Conservation (phyloP, 2,329 filamentous ascomycete genomes). For the Ophiocordyceps camponoti-rufipedis region DNA sequence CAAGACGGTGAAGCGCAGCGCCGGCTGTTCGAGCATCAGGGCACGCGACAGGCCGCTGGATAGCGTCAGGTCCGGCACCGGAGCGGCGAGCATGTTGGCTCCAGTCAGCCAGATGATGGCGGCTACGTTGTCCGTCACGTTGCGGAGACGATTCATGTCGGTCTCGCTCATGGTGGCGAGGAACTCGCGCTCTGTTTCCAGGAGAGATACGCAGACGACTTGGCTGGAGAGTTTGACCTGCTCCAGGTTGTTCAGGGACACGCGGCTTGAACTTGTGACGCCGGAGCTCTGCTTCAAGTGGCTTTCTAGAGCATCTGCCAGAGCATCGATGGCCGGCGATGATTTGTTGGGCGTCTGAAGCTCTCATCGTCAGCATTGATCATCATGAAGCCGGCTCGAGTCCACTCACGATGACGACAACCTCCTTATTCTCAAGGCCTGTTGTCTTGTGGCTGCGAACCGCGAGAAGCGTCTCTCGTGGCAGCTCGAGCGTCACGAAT, state of each 20-base stretch:
- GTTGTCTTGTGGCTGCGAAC: neutral
- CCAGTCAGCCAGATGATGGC: neutral
- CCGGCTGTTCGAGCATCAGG: neutral
- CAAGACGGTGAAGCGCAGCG: neutral
- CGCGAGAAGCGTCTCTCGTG: neutral
- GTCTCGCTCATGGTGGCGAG: neutral
- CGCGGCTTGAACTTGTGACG: neutral
- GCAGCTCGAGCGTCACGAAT: neutral
- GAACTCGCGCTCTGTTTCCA: neutral
- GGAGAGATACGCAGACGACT: neutral
- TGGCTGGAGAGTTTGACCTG: neutral
- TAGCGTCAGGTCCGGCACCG: neutral
- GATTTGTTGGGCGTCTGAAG: neutral
- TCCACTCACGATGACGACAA: neutral
- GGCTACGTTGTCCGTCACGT: neutral
- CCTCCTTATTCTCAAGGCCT: neutral
- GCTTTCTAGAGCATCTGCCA: neutral
- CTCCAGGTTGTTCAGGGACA: neutral
- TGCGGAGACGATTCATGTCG: neutral
- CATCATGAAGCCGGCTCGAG: no score
- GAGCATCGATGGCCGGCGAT: neutral
- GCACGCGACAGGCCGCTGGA: neutral
- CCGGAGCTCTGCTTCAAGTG: neutral
- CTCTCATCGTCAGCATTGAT: neutral
- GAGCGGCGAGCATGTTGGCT: neutral